Conservation (phyloP, 208 protist species). For the Angomonas ambiguus region DNA sequence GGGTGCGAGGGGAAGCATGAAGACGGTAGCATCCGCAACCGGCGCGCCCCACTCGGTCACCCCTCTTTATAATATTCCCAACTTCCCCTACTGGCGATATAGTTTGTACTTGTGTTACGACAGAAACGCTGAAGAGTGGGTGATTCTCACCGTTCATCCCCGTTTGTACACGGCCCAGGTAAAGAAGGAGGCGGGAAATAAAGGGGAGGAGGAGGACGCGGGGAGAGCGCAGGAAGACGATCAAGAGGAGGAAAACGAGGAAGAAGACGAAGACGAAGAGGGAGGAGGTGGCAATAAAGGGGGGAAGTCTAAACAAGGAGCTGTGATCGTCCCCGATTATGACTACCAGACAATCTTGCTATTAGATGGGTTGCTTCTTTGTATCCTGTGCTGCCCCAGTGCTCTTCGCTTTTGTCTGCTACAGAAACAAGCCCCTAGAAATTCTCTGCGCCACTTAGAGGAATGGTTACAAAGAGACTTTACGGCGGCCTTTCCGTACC, state of each 20-base stretch:
- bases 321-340: constrained; percentile 11
- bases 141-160: constrained; percentile 54
- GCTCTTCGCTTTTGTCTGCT: constrained; percentile 60
- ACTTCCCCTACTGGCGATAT: constrained; percentile 19
- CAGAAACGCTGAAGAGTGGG: constrained; percentile 29
- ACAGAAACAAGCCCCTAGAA: constrained; percentile 23
- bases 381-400: constrained; percentile 44
- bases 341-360: constrained; percentile 41
- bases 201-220: constrained; percentile 12
- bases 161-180: constrained; percentile 24
- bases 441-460: constrained; percentile 28
- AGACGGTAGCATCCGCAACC: neutral
- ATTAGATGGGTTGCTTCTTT: constrained; percentile 65
- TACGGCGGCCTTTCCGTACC: constrained; percentile 39
- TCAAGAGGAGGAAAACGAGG: constrained; percentile 21
- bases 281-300: constrained; percentile 3
- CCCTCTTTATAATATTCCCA: constrained; percentile 15
- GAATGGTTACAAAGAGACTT: constrained; percentile 53
- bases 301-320: constrained; percentile 20
- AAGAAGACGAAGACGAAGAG: constrained; percentile 12
- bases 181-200: constrained; percentile 15
- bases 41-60: neutral
- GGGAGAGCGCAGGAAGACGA: constrained; percentile 16
- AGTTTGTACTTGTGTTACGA: constrained; percentile 40
- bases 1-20: neutral